These are phyloP conservation scores for Backusella circina DNA, from an alignment of 192 early-diverging fungal genomes.

Conservation along the genomic window DNA sequence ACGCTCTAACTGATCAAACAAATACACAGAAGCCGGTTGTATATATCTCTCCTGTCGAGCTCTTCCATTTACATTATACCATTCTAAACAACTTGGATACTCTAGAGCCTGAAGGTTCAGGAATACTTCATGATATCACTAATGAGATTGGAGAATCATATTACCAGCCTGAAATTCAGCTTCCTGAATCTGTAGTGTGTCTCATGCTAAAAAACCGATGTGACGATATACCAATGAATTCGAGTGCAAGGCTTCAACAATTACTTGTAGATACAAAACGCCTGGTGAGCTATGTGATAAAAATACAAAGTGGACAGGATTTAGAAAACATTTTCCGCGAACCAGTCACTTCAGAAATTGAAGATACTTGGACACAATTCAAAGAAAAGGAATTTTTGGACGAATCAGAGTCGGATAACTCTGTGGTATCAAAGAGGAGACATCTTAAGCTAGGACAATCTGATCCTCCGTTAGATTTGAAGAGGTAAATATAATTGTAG, in stretches of 20 bases:
- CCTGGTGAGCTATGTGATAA: constrained; percentile 75
- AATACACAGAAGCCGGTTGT: constrained; percentile 80
- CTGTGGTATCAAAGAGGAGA: constrained; percentile 1
- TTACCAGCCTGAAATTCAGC: constrained; percentile 29
- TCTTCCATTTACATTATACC: constrained; percentile 86
- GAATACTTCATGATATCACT: constrained; percentile 64
- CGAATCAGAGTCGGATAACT: not conserved
- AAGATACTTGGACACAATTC: constrained; percentile 57
- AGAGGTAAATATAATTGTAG: constrained; percentile 5
- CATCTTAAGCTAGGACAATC: constrained; percentile 4
- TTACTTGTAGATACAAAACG: constrained; percentile 89
- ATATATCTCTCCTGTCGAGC: constrained; percentile 85
- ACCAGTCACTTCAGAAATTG: constrained; percentile 68
- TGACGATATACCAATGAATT: constrained; percentile 49
- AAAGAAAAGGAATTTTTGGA: constrained; percentile 33
- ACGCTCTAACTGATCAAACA: constrained; percentile 81
- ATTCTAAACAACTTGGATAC: constrained; percentile 77
- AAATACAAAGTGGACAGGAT: constrained; percentile 76
- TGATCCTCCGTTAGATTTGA: constrained; percentile 7
- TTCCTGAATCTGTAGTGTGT: constrained; percentile 50
- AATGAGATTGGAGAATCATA: constrained; percentile 63
- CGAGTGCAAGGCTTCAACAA: constrained; percentile 43
- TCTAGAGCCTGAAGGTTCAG: constrained; percentile 62
- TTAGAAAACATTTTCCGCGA: constrained; percentile 81
- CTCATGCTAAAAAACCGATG: constrained; percentile 70